Base-by-base conservation (phyloP, 768 basidiomycete species). In the Russula lepida region DNA sequence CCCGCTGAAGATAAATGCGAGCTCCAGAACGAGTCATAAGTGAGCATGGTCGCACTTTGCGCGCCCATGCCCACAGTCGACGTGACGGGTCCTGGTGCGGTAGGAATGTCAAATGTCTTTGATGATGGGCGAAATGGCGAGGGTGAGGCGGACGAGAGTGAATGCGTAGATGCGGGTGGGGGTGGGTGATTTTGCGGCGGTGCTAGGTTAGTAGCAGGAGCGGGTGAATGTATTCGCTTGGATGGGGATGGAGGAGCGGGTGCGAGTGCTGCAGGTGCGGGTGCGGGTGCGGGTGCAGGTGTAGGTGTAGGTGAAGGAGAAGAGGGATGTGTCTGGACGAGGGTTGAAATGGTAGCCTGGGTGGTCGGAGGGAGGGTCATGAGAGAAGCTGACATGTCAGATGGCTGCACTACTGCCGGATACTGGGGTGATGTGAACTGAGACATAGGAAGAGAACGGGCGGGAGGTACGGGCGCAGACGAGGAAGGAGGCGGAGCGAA, bases 1-100 rank as follows among this genome's bases (percentile, higher is more conserved):
- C 60, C 55, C 30, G 54, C 51, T 4, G 33, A 35, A 21, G 65
- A 59, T 1, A 52, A 48, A 43, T 66, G 65, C 28, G 65, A 60
- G 48, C 58, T 66, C 65, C 65, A 66, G 19, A 66, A 66, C 35
- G 65, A 66, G 56, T 66, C 65, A 35, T 66, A 66, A 19, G 65
- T 66, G 56, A 66, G 65, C 63, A 57, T 35, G 25, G 52, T 43
- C 25, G 47, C 12, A 21, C 17, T 52, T 28, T 51, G 58, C 47
- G 28, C n/a, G 30, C 37, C 52, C 2, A 13, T 32, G 7, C 54
- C 28, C 47, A 44, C 43, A n/a, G 21, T 23, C 33, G 25, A 9
- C 19, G 46, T 27, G 27, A 21, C 43, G 4, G 25, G 58, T 9
- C 56, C 51, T 2, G 65, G 63, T 33, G 65, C 65, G 46, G 62